These are phyloP conservation scores for Cladophialophora exuberans DNA, from an alignment of 2,329 filamentous ascomycete genomes.

Conservation along the genomic window DNA sequence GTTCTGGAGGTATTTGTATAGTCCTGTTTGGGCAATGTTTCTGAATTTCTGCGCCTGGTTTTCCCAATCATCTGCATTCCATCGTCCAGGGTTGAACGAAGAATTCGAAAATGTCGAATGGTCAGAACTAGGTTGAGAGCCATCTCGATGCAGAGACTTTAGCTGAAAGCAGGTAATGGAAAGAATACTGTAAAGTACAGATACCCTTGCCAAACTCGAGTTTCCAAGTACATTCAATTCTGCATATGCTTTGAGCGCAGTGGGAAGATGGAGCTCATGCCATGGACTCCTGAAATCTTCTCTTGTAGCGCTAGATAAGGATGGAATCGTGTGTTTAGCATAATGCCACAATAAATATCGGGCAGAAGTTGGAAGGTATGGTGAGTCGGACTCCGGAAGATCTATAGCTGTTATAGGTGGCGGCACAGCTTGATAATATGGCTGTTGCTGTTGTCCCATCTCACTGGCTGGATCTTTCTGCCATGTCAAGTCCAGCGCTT, in stretches of 20 bases:
- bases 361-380: too few relatives aligned
- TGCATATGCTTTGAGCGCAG: slow-evolving; percentile 12
- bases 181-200: slow-evolving; percentile 14
- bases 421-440: too few relatives aligned
- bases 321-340: slow-evolving; percentile 11
- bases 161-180: slow-evolving; percentile 16
- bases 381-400: too few relatives aligned
- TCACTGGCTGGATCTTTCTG: too few relatives aligned
- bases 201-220: slow-evolving; percentile 9
- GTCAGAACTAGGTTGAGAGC: background rate
- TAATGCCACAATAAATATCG: slow-evolving; percentile 16
- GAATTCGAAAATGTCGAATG: too few relatives aligned
- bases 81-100: too few relatives aligned
- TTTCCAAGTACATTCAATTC: slow-evolving; percentile 10
- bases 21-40: slow-evolving; percentile 13
- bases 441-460: too few relatives aligned
- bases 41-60: slow-evolving; percentile 11
- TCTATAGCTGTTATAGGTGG: too few relatives aligned
- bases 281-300: slow-evolving; percentile 3
- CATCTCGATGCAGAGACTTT: background rate
- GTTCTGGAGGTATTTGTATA: slow-evolving; percentile 9
- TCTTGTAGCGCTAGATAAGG: slow-evolving; percentile 5
- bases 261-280: slow-evolving; percentile 6
- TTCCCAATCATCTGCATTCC: slow-evolving; percentile 9
- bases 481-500: too few relatives aligned